phyloP scores from a whole-genome alignment of 768 basidiomycete species.

The Podaxis carcinomalis region DNA sequence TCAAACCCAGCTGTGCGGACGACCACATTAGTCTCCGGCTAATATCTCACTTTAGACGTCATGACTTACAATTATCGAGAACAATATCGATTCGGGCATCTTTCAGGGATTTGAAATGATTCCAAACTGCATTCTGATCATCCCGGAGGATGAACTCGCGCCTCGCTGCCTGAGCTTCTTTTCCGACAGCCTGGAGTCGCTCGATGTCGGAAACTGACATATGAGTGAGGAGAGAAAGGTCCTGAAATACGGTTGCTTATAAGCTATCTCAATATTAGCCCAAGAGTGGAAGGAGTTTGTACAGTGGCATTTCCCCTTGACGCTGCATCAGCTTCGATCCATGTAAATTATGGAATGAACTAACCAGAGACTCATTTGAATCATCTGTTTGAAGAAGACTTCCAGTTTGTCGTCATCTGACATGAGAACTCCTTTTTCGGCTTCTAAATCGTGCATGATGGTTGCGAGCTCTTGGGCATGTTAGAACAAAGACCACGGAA shows the following conservation, averaged over 20 bases:
- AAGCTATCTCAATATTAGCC: neutral
- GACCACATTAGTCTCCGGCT: neutral
- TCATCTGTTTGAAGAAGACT: constrained; percentile 77
- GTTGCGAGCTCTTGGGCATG: constrained; percentile 58
- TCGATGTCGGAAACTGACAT: constrained; percentile 80
- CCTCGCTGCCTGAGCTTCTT: constrained; percentile 75
- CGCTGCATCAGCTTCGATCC: neutral
- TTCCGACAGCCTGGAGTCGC: constrained; percentile 76
- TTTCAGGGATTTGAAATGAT: constrained; percentile 54
- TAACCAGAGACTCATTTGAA: constrained; percentile 86
- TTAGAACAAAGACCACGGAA: neutral
- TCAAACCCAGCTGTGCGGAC: constrained; percentile 77
- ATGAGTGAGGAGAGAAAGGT: constrained; percentile 87
- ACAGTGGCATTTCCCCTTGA: constrained; percentile 93
- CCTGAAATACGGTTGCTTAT: constrained; percentile 40
- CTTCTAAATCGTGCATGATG: constrained; percentile 64
- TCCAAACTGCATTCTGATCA: constrained; percentile 75
- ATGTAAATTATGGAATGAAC: constrained; percentile 9
- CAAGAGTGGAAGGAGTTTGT: constrained; percentile 14
- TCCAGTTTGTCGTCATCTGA: constrained; percentile 50
- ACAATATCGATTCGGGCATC: constrained; percentile 75
- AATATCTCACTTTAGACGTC: neutral
- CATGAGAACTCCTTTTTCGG: constrained; percentile 38
- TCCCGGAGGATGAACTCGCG: constrained; percentile 79
- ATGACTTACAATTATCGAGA: constrained; percentile 76